phyloP scores from a whole-genome alignment of 2,329 filamentous ascomycete genomes.

The Didymosphaeria variabile region DNA sequence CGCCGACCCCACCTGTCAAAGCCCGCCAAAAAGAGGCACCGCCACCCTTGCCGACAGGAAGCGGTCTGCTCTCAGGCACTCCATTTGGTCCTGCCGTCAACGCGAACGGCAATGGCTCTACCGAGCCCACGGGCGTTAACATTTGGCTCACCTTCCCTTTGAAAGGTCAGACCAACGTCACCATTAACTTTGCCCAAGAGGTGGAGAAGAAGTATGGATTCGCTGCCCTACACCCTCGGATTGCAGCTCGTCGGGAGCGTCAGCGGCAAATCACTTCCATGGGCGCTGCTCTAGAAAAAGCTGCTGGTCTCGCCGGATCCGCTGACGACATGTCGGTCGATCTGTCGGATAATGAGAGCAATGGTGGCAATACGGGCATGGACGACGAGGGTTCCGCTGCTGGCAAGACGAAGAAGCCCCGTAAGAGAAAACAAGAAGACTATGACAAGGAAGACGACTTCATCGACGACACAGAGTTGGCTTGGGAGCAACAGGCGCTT shows the following conservation, averaged over 20 bases:
- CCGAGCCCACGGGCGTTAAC: slow-evolving; percentile 64
- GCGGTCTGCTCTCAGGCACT: slow-evolving; percentile 69
- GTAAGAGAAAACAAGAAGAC: slow-evolving; percentile 76
- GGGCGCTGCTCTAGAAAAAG: slow-evolving; percentile 83
- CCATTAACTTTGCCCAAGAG: slow-evolving; percentile 93
- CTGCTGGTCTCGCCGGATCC: slow-evolving; percentile 70
- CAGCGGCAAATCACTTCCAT: slow-evolving; percentile 89
- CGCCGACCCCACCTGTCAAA: slow-evolving; percentile 64
- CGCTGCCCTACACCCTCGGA: slow-evolving; percentile 88
- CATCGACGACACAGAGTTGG: slow-evolving; percentile 88
- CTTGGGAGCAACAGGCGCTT: slow-evolving; percentile 95
- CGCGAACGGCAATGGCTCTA: slow-evolving; percentile 55
- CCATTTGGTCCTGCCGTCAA: slow-evolving; percentile 65
- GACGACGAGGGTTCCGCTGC: slow-evolving; percentile 49
- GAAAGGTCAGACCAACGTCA: slow-evolving; percentile 83
- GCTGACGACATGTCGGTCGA: slow-evolving; percentile 86
- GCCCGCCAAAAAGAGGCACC: slow-evolving; percentile 64
- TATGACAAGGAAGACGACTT: slow-evolving; percentile 75
- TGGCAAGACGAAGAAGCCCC: slow-evolving; percentile 75
- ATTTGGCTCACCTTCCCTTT: slow-evolving; percentile 87
- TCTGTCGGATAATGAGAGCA: slow-evolving; percentile 75
- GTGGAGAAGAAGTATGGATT: slow-evolving; percentile 95
- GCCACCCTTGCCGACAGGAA: slow-evolving; percentile 67
- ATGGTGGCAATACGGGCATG: slow-evolving; percentile 84
- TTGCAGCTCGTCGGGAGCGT: slow-evolving; percentile 87